These are phyloP conservation scores for Cryphonectria naterciae DNA, from an alignment of 2,329 filamentous ascomycete species.

Conservation along the genomic window DNA sequence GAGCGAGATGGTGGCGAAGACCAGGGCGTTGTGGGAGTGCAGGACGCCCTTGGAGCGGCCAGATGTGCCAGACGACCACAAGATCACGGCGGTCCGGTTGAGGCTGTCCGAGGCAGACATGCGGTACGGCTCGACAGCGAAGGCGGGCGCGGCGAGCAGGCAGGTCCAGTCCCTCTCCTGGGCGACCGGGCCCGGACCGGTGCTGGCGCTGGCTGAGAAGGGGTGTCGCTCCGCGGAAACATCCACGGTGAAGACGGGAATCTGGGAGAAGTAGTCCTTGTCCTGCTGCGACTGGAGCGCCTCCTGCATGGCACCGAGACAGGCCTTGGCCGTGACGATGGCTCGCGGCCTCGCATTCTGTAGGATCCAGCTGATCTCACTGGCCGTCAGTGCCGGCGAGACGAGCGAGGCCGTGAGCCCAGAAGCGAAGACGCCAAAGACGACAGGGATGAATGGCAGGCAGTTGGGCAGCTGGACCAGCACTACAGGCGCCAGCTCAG, in stretches of 20 bases:
- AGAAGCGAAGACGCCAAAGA: constrained; percentile 45
- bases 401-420: constrained; percentile 46
- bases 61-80: constrained; percentile 65
- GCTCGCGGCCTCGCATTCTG: constrained; percentile 45
- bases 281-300: constrained; percentile 43
- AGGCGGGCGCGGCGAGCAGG: constrained; percentile 53
- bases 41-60: constrained; percentile 77
- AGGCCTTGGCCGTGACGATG: constrained; percentile 42
- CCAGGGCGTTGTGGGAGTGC: constrained; percentile 68
- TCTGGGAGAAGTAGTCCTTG: constrained; percentile 36
- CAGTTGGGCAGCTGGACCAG: constrained; percentile 49
- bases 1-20: constrained; percentile 59
- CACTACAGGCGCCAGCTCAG: constrained; percentile 47
- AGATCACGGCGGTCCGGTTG: constrained; percentile 60
- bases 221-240: constrained; percentile 42
- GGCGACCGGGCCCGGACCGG: constrained; percentile 8
- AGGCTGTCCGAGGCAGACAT: constrained; percentile 45
- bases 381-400: constrained; percentile 45
- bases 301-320: constrained; percentile 39
- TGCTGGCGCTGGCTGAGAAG: background rate
- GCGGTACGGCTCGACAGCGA: constrained; percentile 47
- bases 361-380: constrained; percentile 47
- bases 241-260: constrained; percentile 65
- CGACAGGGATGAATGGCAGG: constrained; percentile 42
- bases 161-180: constrained; percentile 63